Percentiles rank a stretch among this genome's conserved stretches.
Evolutionary conservation across 192 early-diverging fungal genomes (phyloP).

Genomic region (Anaeromyces robustus): DNA sequence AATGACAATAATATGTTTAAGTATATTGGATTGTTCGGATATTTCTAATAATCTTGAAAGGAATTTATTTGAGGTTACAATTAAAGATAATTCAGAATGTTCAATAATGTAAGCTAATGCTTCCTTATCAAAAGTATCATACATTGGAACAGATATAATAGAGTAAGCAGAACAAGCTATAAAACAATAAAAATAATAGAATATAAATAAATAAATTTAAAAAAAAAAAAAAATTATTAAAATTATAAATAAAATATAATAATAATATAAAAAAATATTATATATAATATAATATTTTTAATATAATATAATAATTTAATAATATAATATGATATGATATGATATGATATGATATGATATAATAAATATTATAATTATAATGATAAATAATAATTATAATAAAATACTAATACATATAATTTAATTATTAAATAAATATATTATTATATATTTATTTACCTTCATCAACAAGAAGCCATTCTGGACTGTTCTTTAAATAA

Average conservation of each 20-base stretch:
- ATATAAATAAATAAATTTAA: slow-evolving; percentile 1
- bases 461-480: slow-evolving; percentile 26
- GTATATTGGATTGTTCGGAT: neutral
- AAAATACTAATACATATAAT: no score
- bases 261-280: no score
- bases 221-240: no score
- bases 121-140: neutral
- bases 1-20: neutral
- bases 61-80: neutral
- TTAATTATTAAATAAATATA: neutral
- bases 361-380: no score
- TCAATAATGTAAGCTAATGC: neutral
- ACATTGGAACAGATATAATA: slow-evolving; percentile 7
- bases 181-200: no score
- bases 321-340: no score
- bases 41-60: neutral
- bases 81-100: neutral
- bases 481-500: slow-evolving; percentile 11
- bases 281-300: no score
- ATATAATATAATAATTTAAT: no score
- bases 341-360: no score
- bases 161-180: slow-evolving; percentile 11
- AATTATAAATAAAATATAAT: no score
- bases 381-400: no score
- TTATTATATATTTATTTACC: slow-evolving; percentile 3